A percentile compares a stretch with the other conserved stretches of the same genome.
Evolutionary conservation across 352 stramenopile species (phyloP).

Genomic region (Globisporangium radiosum): DNA sequence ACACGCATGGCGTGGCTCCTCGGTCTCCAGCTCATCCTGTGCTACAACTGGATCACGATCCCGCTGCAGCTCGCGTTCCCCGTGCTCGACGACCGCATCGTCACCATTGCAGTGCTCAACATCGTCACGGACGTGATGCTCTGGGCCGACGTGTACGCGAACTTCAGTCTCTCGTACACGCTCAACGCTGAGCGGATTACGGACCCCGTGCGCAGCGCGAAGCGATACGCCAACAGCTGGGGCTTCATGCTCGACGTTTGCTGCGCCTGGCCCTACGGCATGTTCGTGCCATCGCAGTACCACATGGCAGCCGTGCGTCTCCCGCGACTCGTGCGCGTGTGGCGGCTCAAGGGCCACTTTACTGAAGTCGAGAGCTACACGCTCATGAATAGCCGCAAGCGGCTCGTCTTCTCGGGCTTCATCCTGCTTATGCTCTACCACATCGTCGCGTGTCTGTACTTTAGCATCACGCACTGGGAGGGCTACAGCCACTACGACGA

Average conservation of each 20-base stretch:
- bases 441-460: constrained; percentile 44
- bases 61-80: constrained; percentile 44
- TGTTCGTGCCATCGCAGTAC: constrained; percentile 20
- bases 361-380: constrained; percentile 30
- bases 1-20: constrained; percentile 41
- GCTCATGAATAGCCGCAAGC: constrained; percentile 28
- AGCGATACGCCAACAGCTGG: constrained; percentile 29
- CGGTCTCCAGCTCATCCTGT: constrained; percentile 26
- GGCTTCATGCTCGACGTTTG: constrained; percentile 25
- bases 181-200: constrained; percentile 41
- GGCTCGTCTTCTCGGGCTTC: constrained; percentile 30
- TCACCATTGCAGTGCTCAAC: constrained; percentile 27
- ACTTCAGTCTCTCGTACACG: constrained; percentile 40
- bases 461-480: constrained; percentile 38
- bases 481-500: constrained; percentile 36
- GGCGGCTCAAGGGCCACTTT: constrained; percentile 31
- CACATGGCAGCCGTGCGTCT: constrained; percentile 17
- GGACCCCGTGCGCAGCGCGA: constrained; percentile 25
- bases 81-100: constrained; percentile 22
- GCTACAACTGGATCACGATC: constrained; percentile 51
- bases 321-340: constrained; percentile 26
- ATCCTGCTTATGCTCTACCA: constrained; percentile 46
- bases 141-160: constrained; percentile 45
- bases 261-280: constrained; percentile 30
- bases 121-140: constrained; percentile 24